These are phyloP conservation scores for Xanthoconium stramineum DNA, from an alignment of 768 basidiomycete species.

Conservation along the genomic window DNA sequence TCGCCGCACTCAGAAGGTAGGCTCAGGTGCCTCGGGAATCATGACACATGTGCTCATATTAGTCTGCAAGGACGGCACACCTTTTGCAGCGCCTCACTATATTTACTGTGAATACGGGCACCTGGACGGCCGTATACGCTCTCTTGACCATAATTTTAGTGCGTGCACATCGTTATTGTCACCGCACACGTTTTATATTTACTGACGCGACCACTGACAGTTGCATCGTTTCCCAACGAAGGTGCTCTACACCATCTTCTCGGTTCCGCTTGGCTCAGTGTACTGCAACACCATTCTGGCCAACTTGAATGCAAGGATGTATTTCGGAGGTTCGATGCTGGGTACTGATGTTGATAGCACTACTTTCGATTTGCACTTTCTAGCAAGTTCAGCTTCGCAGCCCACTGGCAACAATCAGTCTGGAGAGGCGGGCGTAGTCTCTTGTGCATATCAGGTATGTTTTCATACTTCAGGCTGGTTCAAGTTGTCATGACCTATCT, in stretches of 20 bases:
- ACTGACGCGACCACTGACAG: not conserved
- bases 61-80: constrained; percentile 1
- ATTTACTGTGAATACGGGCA: constrained; percentile 29
- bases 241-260: not conserved
- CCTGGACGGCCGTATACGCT: constrained; percentile 47
- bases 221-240: not conserved
- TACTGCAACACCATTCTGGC: constrained; percentile 3
- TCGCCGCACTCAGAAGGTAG: not conserved
- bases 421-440: too few relatives aligned
- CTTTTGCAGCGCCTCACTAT: constrained; percentile 8
- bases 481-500: too few relatives aligned
- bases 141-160: constrained; percentile 2
- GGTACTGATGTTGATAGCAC: too few relatives aligned
- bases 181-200: not conserved
- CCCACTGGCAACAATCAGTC: too few relatives aligned
- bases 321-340: not conserved
- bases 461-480: too few relatives aligned
- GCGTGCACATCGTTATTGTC: not conserved
- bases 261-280: constrained; percentile 5
- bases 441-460: too few relatives aligned
- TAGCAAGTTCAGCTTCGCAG: too few relatives aligned
- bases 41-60: not conserved
- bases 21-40: not conserved
- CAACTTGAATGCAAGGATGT: not conserved
- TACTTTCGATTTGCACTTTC: too few relatives aligned